Percentiles rank a stretch among this genome's conserved stretches.
phyloP scores from a whole-genome alignment of 495 filamentous ascomycete species.

The Xylona heveae region DNA sequence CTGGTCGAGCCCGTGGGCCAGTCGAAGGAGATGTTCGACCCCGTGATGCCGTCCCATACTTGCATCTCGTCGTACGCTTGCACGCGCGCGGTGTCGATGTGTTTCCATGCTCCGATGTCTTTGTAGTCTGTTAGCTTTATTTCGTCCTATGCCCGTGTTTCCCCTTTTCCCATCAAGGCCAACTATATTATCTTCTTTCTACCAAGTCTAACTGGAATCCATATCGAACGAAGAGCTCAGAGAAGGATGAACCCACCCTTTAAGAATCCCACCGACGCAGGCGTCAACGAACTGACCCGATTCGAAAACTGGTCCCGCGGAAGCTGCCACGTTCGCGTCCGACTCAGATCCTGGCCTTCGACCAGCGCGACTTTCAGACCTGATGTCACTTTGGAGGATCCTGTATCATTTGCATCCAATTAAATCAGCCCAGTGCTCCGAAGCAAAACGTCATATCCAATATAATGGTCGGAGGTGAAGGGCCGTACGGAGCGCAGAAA shows the following conservation, averaged over 20 bases:
- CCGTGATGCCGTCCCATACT: constrained; percentile 90
- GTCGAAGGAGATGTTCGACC: constrained; percentile 74
- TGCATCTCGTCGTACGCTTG: constrained; percentile 84
- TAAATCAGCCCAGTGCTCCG: not conserved
- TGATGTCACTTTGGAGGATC: constrained; percentile 49
- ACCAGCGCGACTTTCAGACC: constrained; percentile 70
- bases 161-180: too few species aligned
- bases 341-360: constrained; percentile 64
- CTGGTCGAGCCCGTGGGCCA: constrained; percentile 28
- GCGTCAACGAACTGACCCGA: constrained; percentile 84
- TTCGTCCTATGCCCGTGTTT: too few species aligned
- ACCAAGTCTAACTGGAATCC: too few species aligned
- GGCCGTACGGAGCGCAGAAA: constrained; percentile 62
- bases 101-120: constrained; percentile 68
- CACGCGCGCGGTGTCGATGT: constrained; percentile 44
- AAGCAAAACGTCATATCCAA: not conserved
- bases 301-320: constrained; percentile 61
- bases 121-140: too few species aligned
- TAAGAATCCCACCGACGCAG: constrained; percentile 37
- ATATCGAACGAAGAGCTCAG: too few species aligned
- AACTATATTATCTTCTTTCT: too few species aligned
- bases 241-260: constrained; percentile 8
- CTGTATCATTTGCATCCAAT: constrained; percentile 12
- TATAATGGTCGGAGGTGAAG: constrained; percentile 2
- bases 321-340: constrained; percentile 39